These are phyloP conservation scores for Saitozyma sp. DNA, from an alignment of 768 basidiomycete species.

Conservation along the genomic window DNA sequence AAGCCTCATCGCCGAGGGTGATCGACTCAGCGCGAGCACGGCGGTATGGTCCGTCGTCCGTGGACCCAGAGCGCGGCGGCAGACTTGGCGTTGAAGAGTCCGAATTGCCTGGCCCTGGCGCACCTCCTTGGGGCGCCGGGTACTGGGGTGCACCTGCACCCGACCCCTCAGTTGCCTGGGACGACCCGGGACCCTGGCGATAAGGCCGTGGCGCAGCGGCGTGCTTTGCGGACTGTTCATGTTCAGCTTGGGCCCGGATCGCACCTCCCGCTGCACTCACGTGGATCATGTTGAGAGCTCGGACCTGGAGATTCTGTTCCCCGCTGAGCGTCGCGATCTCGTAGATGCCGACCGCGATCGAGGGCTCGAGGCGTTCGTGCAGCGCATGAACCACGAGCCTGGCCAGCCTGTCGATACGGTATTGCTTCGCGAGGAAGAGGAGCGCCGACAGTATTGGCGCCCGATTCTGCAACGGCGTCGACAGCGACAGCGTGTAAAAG, in stretches of 20 bases:
- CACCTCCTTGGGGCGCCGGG: no score
- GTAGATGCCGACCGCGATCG: slow-evolving; percentile 85
- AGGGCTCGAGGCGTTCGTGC: slow-evolving; percentile 80
- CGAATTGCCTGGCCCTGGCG: no score
- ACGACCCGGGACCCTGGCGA: slow-evolving; percentile 3
- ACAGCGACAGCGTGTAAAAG: slow-evolving; percentile 80
- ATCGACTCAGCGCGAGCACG: slow-evolving; percentile 28
- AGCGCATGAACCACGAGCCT: slow-evolving; percentile 87
- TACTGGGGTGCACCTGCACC: not conserved
- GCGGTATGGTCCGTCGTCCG: slow-evolving; percentile 19
- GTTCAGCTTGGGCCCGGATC: slow-evolving; percentile 1
- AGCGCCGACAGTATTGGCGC: slow-evolving; percentile 86
- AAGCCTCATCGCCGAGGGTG: slow-evolving; percentile 18
- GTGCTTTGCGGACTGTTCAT: slow-evolving; percentile 19
- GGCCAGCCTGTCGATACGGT: slow-evolving; percentile 73
- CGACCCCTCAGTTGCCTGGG: not conserved
- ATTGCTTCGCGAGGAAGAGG: slow-evolving; percentile 77
- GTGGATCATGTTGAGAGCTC: slow-evolving; percentile 59
- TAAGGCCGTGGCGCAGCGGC: slow-evolving; percentile 15
- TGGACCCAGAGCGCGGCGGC: not conserved
- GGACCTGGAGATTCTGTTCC: slow-evolving; percentile 82
- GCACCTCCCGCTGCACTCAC: slow-evolving; percentile 16
- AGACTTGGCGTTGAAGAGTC: no score
- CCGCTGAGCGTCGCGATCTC: slow-evolving; percentile 91
- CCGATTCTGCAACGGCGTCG: slow-evolving; percentile 87